Evolutionary conservation across 495 filamentous ascomycete species (phyloP).

Genomic region (Neurospora sp.): DNA sequence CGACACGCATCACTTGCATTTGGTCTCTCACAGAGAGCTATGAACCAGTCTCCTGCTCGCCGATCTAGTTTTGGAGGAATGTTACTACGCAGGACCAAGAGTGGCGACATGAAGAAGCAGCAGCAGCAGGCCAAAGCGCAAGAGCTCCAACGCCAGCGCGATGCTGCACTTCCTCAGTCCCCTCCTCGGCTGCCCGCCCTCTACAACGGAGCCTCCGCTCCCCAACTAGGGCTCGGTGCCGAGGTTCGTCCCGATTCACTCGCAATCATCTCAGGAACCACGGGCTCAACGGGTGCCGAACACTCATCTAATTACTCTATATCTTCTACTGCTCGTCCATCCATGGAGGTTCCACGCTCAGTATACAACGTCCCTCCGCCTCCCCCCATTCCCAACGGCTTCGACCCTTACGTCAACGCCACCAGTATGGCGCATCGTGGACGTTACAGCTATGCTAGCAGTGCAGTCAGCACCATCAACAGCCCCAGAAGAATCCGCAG

Average conservation of each 20-base stretch:
- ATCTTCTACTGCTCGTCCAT: conserved; percentile 30
- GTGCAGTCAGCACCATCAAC: conserved; percentile 83
- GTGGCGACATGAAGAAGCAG: conserved; percentile 67
- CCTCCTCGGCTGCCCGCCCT: conserved; percentile 78
- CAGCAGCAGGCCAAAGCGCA: conserved; percentile 46
- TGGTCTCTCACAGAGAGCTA: conserved; percentile 14
- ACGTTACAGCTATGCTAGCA: conserved; percentile 94
- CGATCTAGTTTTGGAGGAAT: conserved; percentile 44
- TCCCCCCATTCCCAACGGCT: conserved; percentile 44
- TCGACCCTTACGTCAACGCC: conserved; percentile 69
- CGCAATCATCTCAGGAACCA: conserved; percentile 47
- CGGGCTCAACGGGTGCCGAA: conserved; percentile 16
- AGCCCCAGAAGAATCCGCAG: conserved; percentile 85
- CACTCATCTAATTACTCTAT: conserved; percentile 18
- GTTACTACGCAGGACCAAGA: conserved; percentile 76
- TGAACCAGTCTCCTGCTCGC: conserved; percentile 35
- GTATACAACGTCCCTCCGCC: conserved; percentile 29
- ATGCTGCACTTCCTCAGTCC: conserved; percentile 55
- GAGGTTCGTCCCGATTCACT: conserved; percentile 57
- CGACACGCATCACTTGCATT: neutral
- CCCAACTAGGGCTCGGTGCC: conserved; percentile 53
- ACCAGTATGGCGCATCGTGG: conserved; percentile 97
- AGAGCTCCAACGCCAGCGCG: conserved; percentile 56
- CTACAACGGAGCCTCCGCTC: conserved; percentile 49
- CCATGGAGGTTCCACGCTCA: conserved; percentile 33